phyloP scores from a whole-genome alignment of 176 grass and related monocot genomes.

The Lolium perenne region DNA sequence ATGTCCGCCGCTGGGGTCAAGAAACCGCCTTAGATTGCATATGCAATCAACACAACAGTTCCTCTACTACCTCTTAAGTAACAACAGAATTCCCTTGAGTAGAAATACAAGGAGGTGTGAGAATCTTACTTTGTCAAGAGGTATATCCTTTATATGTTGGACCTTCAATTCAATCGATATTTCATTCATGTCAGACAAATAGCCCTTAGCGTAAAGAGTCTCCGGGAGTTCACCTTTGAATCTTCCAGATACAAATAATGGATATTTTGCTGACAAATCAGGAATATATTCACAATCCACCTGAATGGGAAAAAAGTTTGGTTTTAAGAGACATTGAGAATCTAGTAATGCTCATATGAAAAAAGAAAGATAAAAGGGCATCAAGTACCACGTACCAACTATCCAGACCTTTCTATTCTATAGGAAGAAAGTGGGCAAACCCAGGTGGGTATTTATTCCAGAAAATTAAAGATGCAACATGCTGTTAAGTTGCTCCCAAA shows the following conservation, averaged over 20 bases:
- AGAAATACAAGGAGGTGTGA: conserved; percentile 18
- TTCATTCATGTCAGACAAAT: conserved; percentile 76
- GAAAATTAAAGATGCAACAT: conserved; percentile 23
- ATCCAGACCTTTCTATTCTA: neutral
- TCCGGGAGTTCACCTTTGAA: conserved; percentile 80
- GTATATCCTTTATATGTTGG: conserved; percentile 77
- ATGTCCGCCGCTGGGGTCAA: conserved; percentile 20
- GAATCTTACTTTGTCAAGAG: conserved; percentile 87
- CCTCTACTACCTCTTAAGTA: neutral
- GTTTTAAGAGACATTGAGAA: conserved; percentile 27
- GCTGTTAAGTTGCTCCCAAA: conserved; percentile 32
- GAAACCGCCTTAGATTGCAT: neutral
- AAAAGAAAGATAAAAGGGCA: neutral
- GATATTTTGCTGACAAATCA: conserved; percentile 75
- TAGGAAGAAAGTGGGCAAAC: conserved; percentile 31
- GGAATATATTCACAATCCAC: conserved; percentile 79
- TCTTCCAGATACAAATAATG: conserved; percentile 88
- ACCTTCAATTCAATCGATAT: conserved; percentile 84
- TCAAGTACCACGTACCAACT: conserved; percentile 11
- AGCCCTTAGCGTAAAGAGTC: conserved; percentile 72
- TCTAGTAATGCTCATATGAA: conserved; percentile 22
- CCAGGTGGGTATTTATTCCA: conserved; percentile 1
- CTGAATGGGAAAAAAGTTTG: conserved; percentile 51
- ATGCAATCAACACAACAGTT: conserved; percentile 24
- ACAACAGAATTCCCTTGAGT: conserved; percentile 24